These are phyloP conservation scores for Camelina neglecta DNA, from an alignment of 345 rosid species.

Conservation along the genomic window DNA sequence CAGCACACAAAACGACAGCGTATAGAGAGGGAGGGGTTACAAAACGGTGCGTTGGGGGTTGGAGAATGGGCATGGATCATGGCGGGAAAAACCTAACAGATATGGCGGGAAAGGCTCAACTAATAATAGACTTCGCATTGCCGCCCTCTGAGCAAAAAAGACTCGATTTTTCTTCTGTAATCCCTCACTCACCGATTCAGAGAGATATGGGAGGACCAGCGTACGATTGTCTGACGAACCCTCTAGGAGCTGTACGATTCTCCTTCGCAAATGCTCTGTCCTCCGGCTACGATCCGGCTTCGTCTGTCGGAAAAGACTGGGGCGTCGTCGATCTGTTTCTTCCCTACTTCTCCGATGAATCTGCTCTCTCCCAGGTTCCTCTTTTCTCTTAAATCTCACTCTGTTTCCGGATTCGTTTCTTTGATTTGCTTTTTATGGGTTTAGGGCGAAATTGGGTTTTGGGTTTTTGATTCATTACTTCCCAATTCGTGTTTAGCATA, in stretches of 20 bases:
- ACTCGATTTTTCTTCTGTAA: slow-evolving; percentile 2
- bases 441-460: neutral
- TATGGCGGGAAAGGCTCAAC: slow-evolving; percentile 41
- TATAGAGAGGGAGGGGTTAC: neutral
- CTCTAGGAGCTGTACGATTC: slow-evolving; percentile 85
- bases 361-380: slow-evolving; percentile 61
- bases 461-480: neutral
- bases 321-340: slow-evolving; percentile 82
- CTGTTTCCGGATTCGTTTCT: neutral
- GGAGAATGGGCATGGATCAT: slow-evolving; percentile 7
- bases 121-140: neutral
- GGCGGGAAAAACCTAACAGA: slow-evolving; percentile 42
- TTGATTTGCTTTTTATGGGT: neutral
- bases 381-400: neutral
- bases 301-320: slow-evolving; percentile 91
- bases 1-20: slow-evolving; percentile 1
- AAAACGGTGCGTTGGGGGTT: slow-evolving; percentile 33
- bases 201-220: slow-evolving; percentile 75
- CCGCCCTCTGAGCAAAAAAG: neutral
- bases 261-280: slow-evolving; percentile 74
- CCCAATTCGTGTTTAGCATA: neutral
- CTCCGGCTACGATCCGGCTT: slow-evolving; percentile 62
- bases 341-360: slow-evolving; percentile 67
- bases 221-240: slow-evolving; percentile 83
- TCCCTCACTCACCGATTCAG: neutral